Evolutionary conservation across 106 monocot genomes (phyloP), one percentile per base, ranked within the genome.

Genomic region (Gastrodia elata): DNA sequence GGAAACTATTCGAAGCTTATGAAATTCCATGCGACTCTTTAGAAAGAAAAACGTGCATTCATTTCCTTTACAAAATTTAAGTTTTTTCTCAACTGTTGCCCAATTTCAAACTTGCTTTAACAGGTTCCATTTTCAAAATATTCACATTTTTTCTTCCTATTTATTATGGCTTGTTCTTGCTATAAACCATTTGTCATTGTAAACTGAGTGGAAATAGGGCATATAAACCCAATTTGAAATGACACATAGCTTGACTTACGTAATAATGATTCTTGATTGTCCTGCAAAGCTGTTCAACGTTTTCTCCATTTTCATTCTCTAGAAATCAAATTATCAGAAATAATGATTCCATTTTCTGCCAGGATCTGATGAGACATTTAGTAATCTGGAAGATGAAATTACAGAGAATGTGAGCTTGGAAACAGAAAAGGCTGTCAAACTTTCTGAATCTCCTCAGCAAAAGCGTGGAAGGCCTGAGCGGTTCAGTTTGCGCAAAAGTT

Each of bases 401-500:
- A 48, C 1, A 10, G 55, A 26, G 36, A 77, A 76, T 74, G 56
- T 57, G 25, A 79, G 56, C 69, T 57, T 65, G 49, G 59, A 68
- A 67, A 73, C 75, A 55, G 83, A 80, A 33, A 73, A 78, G 52
- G 20, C 46, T 4, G 79, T 81, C 68, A 28, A 78, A 26, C 68
- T 68, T 35, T 64, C 75, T 0, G 68, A 82, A 38, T 83, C 90
- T 9, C 82, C 89, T 38, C 76, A 84, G 42, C 68, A 38, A 71
- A 81, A 83, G 65, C 30, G 24, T 16, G 36, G 37, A 27, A 77
- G 72, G 55, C 58, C 76, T 40, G 71, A 52, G 3, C 83, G 78
- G 65, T 78, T 64, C 40, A 89, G 89, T 40, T 52, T 89, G 73
- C 87, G 92, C 33, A 89, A 93, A 77, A 89, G 92, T 82, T 79